phyloP scores from a whole-genome alignment of 1,139 yeast genomes.

The Geotrichum reessii region DNA sequence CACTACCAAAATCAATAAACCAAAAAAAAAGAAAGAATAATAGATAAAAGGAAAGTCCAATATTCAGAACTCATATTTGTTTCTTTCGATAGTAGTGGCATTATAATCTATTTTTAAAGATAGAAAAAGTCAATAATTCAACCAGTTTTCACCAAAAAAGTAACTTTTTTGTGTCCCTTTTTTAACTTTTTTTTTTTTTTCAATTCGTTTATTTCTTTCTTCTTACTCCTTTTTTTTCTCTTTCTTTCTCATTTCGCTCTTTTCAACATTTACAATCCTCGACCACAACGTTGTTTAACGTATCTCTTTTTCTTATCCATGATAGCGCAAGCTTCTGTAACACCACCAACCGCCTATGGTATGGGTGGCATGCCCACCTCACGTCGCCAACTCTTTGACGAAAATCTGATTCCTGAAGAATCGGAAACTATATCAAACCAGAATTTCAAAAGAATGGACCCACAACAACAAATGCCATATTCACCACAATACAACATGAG shows the following conservation, averaged over 20 bases:
- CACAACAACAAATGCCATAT: not conserved
- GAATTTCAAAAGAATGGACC: not conserved
- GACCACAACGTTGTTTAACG: not conserved
- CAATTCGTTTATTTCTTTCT: not conserved
- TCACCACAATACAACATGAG: not conserved
- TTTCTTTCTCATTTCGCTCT: not conserved
- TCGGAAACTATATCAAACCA: not conserved
- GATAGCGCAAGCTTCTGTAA: not conserved
- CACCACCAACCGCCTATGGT: not conserved
- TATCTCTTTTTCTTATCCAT: not conserved
- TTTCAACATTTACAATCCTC: not conserved
- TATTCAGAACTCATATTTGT: not conserved
- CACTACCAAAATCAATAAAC: no score
- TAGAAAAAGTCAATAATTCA: not conserved
- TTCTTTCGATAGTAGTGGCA: not conserved
- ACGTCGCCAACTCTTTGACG: slow-evolving; percentile 26
- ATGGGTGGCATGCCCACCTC: slow-evolving; percentile 31
- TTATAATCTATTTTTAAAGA: not conserved
- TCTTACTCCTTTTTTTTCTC: not conserved
- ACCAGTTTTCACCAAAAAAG: not conserved
- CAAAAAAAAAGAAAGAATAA: no score
- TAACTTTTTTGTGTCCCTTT: not conserved
- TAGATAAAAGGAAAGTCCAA: not conserved
- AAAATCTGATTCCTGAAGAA: slow-evolving; percentile 22
- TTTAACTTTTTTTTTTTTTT: no score